phyloP scores from a whole-genome alignment of 768 basidiomycete species.

The Naganishia onofrii region DNA sequence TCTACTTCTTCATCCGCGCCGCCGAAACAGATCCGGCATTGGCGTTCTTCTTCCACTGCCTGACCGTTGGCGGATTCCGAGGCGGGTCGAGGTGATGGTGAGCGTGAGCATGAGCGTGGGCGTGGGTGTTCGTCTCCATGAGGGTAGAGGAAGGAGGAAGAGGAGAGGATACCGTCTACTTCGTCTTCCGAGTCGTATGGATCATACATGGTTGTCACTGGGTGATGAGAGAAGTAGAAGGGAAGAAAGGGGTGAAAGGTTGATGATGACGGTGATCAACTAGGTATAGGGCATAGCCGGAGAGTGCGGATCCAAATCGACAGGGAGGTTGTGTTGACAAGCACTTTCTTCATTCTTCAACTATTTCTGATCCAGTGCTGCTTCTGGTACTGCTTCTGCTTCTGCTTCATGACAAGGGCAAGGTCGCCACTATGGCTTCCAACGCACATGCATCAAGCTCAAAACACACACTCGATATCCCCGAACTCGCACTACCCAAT shows the following conservation, averaged over 20 bases:
- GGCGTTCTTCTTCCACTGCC: constrained; percentile 20
- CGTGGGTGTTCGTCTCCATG: no score
- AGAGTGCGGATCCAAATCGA: not conserved
- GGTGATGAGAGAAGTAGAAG: not conserved
- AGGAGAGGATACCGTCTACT: not conserved
- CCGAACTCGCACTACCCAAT: constrained; percentile 72
- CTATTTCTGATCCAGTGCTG: no score
- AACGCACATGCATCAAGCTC: constrained; percentile 11
- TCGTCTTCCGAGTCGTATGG: constrained; percentile 12
- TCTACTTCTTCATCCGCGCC: constrained; percentile 20
- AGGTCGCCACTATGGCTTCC: not conserved
- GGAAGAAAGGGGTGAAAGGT: not conserved
- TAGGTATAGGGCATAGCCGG: not conserved
- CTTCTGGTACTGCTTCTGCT: no score
- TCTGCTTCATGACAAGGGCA: not conserved
- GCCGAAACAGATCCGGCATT: constrained; percentile 32
- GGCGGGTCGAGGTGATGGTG: not conserved
- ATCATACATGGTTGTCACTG: not conserved
- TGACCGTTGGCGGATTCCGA: not conserved
- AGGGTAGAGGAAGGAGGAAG: not conserved
- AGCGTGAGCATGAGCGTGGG: not conserved
- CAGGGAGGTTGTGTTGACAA: not conserved
- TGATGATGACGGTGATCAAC: not conserved
- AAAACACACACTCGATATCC: constrained; percentile 35
- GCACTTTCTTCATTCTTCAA: not conserved